A percentile compares a stretch with the other conserved stretches of the same genome.
Conservation (phyloP, 495 filamentous ascomycete species). For the Penicillium coprophilum region DNA sequence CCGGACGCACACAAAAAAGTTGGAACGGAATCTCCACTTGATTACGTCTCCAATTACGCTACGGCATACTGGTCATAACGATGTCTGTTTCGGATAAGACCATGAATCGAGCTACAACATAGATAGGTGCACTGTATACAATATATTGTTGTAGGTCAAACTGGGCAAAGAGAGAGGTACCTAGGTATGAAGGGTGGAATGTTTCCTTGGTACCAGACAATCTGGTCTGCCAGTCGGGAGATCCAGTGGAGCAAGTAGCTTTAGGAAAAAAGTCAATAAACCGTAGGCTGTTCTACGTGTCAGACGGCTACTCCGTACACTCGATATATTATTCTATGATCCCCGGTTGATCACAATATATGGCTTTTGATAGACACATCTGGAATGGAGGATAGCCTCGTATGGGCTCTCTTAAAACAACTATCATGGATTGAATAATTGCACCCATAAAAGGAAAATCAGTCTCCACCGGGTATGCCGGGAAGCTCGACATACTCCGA, state of each 20-base stretch:
- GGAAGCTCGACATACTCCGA: slow-evolving; percentile 14
- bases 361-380: too few relatives aligned
- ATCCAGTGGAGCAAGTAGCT: background rate
- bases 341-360: too few relatives aligned
- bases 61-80: background rate
- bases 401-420: background rate
- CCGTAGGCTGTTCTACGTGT: background rate
- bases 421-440: too few relatives aligned
- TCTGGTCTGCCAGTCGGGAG: slow-evolving; percentile 1
- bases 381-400: background rate
- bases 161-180: too few relatives aligned
- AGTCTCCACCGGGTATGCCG: slow-evolving; percentile 14
- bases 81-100: slow-evolving; percentile 6
- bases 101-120: too few relatives aligned
- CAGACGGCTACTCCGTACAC: too few relatives aligned
- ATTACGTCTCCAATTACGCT: slow-evolving; percentile 5
- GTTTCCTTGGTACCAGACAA: background rate
- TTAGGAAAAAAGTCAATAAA: slow-evolving; percentile 10
- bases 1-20: too few relatives aligned
- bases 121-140: too few relatives aligned
- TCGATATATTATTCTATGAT: too few relatives aligned
- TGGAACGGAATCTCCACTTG: slow-evolving; percentile 1
- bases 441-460: slow-evolving; percentile 2
- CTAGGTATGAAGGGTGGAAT: slow-evolving; percentile 14
- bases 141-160: too few relatives aligned